Base-by-base conservation (phyloP, 2,329 filamentous ascomycete species). In the Aspergillus japonicus region DNA sequence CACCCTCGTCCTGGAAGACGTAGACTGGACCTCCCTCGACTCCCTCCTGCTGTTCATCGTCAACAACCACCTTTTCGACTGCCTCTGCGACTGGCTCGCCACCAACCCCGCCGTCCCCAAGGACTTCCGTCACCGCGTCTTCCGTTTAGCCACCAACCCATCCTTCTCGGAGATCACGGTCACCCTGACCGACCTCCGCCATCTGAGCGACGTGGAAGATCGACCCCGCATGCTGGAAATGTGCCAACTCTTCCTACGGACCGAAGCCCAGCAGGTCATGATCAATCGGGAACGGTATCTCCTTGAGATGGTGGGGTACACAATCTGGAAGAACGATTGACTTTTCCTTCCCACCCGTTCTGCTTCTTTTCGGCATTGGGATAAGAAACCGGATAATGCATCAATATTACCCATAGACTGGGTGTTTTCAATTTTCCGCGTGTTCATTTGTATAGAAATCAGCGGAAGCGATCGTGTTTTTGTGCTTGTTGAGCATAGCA, bases 21-120 rank as follows among this genome's bases (percentile, higher is more conserved):
- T 63, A 8, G 54, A 63, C 50, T 61, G 61, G 49, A 54, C 59
- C 23, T 57, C 59, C 2, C 54, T 63, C 10, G 64, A 68, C 11
- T 68, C 66, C 0, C 64, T 72, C 3, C 33, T 73, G 0, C 59
- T 58, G 1, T 70, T 72, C 42, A 66, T 72, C 3, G 55, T 66
- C n/a, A 55, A 54, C 0, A 66, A 73, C 39, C 63, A 64, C 21
- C 71, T 73, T 56, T 56, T 73, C 16, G 69, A 71, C 24, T 57
- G 56, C 16, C 71, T 71, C 55, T 70, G 66, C 57, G 70, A 67
- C 31, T 68, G 64, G 24, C 57, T 73, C 16, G 62, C 64, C n/a
- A 52, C 19, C 3, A 58, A 71, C 52, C 66, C 63, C 31, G 54
- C 53, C 14, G 56, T 63, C 19, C 56, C 59, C 12, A 52, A 39